Base-by-base conservation (phyloP, 2,329 filamentous ascomycete genomes). In the Fusarium goolgardi region DNA sequence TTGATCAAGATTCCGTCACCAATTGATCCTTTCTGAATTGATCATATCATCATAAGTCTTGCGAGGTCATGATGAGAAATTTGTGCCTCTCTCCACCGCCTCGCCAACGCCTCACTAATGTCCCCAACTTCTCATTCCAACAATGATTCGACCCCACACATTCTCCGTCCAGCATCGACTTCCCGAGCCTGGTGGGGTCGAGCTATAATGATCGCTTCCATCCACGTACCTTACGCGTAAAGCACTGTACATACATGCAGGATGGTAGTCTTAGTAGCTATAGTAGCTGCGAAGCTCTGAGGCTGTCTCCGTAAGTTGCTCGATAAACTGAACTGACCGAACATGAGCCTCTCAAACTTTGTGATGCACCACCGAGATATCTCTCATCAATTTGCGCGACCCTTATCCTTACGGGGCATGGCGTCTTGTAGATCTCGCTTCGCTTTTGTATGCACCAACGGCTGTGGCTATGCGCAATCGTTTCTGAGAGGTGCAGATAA, bases 1-100 rank as follows among this genome's bases (percentile, higher is more conserved):
- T 16, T 21, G 15, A 32, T 35, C 7, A 27, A 21, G 2, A 15
- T 20, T 41, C 9, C 4, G 31, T 29, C 4, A 20, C 18, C 23
- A 45, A 51, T 25, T 46, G 34, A 27, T 9, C 21, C 13, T 13
- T 21, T 9, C 3, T 39, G 34, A 39, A 35, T 15, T 41, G 18
- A 45, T 34, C 43, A 54, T 52, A 46, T 25, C 47, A 61, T 54
- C 43, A 61, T 49, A 55, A 43, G 49, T 62, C 18, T 25, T 12
- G 13, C 11, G 29, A 27, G 43, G 47, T 51, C 65, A 68, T 61
- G 55, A 61, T 46, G 32, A 41, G 46, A 66, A 56, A 27, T 61
- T 73, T 73, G 21, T 73, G 71, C 71, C 71, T 23, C 27, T n/a
- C 20, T 55, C 61, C 61, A 73, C 71, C 71, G 71, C 71, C 70